Evolutionary conservation across 2,329 filamentous ascomycete species (phyloP).

Genomic region (Didymellaceae sp.): DNA sequence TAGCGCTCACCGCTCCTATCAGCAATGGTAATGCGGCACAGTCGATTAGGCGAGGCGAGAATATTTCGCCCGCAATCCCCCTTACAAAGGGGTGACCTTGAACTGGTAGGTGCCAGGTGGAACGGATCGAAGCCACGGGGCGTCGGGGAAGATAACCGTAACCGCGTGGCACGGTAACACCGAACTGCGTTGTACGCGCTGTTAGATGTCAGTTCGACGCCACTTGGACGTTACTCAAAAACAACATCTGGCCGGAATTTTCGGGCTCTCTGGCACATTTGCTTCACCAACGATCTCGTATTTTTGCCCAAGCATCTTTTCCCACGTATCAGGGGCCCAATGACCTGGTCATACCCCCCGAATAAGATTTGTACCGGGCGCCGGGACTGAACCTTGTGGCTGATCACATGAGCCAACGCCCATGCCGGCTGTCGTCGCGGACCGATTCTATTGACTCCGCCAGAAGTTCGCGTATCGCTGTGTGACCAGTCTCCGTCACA

Average conservation of each 20-base stretch:
- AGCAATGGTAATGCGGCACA: too few relatives aligned
- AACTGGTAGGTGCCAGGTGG: neutral
- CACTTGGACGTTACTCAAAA: neutral
- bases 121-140: constrained; percentile 8
- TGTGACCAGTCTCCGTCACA: constrained; percentile 4
- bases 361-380: neutral
- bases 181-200: constrained; percentile 10
- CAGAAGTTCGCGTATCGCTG: constrained; percentile 2
- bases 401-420: neutral
- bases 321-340: neutral
- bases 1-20: neutral
- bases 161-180: constrained; percentile 8
- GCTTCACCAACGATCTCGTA: too few relatives aligned
- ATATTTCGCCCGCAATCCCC: too few relatives aligned
- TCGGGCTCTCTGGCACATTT: neutral
- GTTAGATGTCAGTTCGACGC: constrained; percentile 4
- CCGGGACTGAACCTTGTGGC: neutral
- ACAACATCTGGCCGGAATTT: neutral
- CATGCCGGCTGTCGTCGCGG: neutral
- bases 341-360: neutral
- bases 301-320: neutral
- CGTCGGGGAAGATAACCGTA: neutral
- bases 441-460: too few relatives aligned
- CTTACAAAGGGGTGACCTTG: neutral
- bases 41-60: too few relatives aligned